A percentile compares a stretch with the other conserved stretches of the same genome.
These are phyloP conservation scores for Crassisporium funariophilum DNA, from an alignment of 768 basidiomycete genomes.

Conservation along the genomic window DNA sequence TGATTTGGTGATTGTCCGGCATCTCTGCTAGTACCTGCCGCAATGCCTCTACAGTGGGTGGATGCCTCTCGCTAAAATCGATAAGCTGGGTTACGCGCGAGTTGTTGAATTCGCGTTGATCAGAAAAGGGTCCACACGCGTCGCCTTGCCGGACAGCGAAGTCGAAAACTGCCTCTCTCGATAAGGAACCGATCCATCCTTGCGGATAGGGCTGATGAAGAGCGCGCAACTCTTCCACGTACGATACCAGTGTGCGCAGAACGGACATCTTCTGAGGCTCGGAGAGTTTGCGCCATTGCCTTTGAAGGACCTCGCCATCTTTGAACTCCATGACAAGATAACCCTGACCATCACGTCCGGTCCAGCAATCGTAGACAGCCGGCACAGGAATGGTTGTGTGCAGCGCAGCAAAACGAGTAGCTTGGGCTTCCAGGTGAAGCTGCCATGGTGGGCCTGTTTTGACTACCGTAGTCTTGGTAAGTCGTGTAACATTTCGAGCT, in stretches of 20 bases:
- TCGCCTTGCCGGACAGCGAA: background rate
- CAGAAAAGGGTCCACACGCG: conserved; percentile 5
- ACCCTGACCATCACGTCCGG: background rate
- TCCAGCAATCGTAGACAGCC: background rate
- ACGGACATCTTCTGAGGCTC: background rate
- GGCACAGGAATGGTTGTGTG: background rate
- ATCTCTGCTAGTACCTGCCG: conserved; percentile 1
- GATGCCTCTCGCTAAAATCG: background rate
- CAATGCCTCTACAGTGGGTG: conserved; percentile 3
- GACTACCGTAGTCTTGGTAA: background rate
- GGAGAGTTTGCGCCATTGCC: background rate
- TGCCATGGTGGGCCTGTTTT: background rate
- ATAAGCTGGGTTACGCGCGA: conserved; percentile 10
- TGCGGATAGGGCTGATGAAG: background rate
- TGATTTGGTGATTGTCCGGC: conserved; percentile 9
- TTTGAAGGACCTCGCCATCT: background rate
- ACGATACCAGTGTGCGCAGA: background rate
- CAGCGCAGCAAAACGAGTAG: background rate
- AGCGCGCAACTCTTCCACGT: background rate
- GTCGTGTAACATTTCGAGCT: background rate
- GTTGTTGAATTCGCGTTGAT: conserved; percentile 9
- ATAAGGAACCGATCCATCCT: background rate
- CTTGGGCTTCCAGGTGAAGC: background rate
- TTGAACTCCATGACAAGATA: background rate
- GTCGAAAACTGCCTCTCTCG: background rate